Percentiles rank a stretch among this genome's conserved stretches.
Evolutionary conservation across 225 moss, liverwort and hornwort species (phyloP).

Genomic region (Bryum argenteum): DNA sequence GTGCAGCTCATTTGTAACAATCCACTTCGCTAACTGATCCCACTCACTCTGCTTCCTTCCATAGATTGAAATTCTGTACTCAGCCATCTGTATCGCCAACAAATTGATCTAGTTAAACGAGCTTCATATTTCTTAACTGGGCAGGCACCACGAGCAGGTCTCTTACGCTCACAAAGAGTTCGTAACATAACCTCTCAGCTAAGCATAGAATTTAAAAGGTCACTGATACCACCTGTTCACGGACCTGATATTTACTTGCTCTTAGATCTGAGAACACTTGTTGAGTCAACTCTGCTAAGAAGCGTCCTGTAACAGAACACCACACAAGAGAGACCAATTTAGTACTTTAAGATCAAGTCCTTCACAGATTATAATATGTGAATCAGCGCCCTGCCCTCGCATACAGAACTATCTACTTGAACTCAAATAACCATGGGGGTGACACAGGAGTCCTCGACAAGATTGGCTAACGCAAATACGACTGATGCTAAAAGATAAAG

Average conservation of each 20-base stretch:
- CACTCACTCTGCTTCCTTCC: conserved; percentile 94
- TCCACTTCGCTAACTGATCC: conserved; percentile 96
- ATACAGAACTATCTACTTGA: conserved; percentile 2
- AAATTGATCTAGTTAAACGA: conserved; percentile 10
- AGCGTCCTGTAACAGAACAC: conserved; percentile 60
- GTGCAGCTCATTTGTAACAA: conserved; percentile 82
- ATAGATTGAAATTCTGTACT: conserved; percentile 97
- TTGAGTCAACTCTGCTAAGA: conserved; percentile 88
- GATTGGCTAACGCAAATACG: neutral
- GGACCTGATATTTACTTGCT: conserved; percentile 95
- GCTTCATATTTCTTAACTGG: neutral
- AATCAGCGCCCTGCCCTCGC: neutral
- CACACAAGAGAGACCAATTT: conserved; percentile 12
- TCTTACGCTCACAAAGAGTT: conserved; percentile 1
- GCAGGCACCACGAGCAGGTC: neutral
- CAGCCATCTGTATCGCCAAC: conserved; percentile 74
- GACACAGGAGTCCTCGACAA: neutral
- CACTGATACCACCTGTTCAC: conserved; percentile 33
- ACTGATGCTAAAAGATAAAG: neutral
- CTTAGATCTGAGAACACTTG: conserved; percentile 92
- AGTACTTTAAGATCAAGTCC: conserved; percentile 7
- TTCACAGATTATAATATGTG: neutral
- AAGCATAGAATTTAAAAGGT: conserved; percentile 15
- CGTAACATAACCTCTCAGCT: conserved; percentile 8
- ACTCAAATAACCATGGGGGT: conserved; percentile 11